Conservation (phyloP, 1,139 yeast species). For the Suhomyces chickasaworum region DNA sequence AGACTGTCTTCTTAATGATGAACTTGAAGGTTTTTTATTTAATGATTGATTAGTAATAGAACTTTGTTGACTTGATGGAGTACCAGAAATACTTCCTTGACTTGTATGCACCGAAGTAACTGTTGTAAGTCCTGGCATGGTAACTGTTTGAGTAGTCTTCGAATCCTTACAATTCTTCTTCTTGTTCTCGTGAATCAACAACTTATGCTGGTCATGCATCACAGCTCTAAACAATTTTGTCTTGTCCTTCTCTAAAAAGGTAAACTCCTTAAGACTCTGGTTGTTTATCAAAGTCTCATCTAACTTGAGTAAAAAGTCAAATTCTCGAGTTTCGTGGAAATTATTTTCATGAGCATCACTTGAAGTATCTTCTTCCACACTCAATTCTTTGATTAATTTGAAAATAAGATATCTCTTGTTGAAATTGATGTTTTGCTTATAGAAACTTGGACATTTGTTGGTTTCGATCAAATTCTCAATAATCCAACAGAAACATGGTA, state of each 20-base stretch:
- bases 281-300: slow-evolving; percentile 39
- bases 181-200: slow-evolving; percentile 37
- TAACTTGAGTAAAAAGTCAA: slow-evolving; percentile 47
- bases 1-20: slow-evolving; percentile 44
- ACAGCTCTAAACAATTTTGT: slow-evolving; percentile 34
- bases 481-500: slow-evolving; percentile 82
- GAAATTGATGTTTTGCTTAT: slow-evolving; percentile 36
- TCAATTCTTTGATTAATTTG: slow-evolving; percentile 44
- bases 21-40: slow-evolving; percentile 35
- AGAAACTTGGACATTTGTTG: slow-evolving; percentile 40
- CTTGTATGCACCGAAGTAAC: background rate
- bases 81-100: slow-evolving; percentile 4
- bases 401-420: slow-evolving; percentile 47
- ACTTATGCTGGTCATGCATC: slow-evolving; percentile 38
- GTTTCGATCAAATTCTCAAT: slow-evolving; percentile 45
- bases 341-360: slow-evolving; percentile 25
- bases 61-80: background rate
- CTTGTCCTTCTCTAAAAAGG: slow-evolving; percentile 31
- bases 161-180: slow-evolving; percentile 32
- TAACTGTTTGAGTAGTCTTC: slow-evolving; percentile 6
- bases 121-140: slow-evolving; percentile 1
- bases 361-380: slow-evolving; percentile 38
- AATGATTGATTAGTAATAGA: slow-evolving; percentile 17
- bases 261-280: slow-evolving; percentile 32
- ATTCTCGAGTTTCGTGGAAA: slow-evolving; percentile 45